Conservation (phyloP, 139 green algal species). For the Tetraselmis striata region DNA sequence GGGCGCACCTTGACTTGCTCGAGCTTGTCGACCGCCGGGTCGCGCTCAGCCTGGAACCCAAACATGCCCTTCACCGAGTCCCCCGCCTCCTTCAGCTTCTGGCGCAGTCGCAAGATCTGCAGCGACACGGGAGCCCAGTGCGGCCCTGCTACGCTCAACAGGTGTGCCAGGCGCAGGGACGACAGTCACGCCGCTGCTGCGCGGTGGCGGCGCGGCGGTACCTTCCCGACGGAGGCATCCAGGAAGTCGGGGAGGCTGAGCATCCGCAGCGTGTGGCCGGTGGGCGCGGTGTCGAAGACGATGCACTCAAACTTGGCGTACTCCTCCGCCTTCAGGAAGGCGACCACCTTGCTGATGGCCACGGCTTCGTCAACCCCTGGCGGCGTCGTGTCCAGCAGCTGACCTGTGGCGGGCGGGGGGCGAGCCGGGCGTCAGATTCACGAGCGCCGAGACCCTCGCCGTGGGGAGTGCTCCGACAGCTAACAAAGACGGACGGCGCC, state of each 20-base stretch:
- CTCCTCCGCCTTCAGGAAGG: slow-evolving; percentile 73
- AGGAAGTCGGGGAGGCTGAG: slow-evolving; percentile 95
- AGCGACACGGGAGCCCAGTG: too few species aligned
- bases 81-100: slow-evolving; percentile 64
- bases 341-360: slow-evolving; percentile 88
- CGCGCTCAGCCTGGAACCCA: slow-evolving; percentile 48
- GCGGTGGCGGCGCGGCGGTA: too few species aligned
- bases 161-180: too few species aligned
- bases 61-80: slow-evolving; percentile 82
- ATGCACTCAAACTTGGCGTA: slow-evolving; percentile 88
- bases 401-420: too few species aligned
- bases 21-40: slow-evolving; percentile 62
- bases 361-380: slow-evolving; percentile 91
- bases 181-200: too few species aligned
- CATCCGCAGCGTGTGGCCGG: slow-evolving; percentile 93
- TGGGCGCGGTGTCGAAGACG: slow-evolving; percentile 97
- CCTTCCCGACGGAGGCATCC: slow-evolving; percentile 73
- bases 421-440: too few species aligned
- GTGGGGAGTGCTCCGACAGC: too few species aligned
- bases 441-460: too few species aligned
- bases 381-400: slow-evolving; percentile 94
- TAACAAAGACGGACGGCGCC: too few species aligned
- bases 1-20: slow-evolving; percentile 72
- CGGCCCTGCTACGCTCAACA: too few species aligned
- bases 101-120: slow-evolving; percentile 53